Base-by-base conservation (phyloP, 805 yeast genomes). In the Candida dajiaensis region DNA sequence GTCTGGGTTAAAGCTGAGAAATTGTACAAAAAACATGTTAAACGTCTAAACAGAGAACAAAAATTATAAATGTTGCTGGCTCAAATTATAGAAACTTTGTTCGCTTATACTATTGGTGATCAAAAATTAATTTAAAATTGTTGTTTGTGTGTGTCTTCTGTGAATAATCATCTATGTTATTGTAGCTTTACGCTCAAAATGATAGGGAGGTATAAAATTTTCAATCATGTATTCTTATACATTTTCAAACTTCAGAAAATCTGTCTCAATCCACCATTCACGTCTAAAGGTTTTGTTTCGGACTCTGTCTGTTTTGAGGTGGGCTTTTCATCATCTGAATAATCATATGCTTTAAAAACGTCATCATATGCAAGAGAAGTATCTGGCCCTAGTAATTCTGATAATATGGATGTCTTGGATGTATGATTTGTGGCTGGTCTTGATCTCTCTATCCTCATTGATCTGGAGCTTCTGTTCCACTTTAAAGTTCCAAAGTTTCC, bases 1-100 rank as follows among this genome's bases (percentile, higher is more conserved):
- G 97, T 89, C 21, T 94, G 99, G 99, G 76, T 74, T 31, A 85
- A 82, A 65, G 98, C 98, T 50, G 85, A 84, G 74, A 73, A 76
- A 53, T 73, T 92, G 60, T 94, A 83, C 62, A 83, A 88, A 56
- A 82, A 84, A 63, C 95, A 90, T 67, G 95, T 88, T 56, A 77
- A 82, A 48, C 82, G 95, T 63, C 79, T 87, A 52, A 61, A 62
- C 47, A 73, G 76, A 63, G 58, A 67, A 40, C 69, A 77, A 41
- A 73, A 73, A 56, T 59, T 77, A 54, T 71, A 57, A 35, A 29
- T 29, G 12, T 43, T 35, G 23, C 18, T 21, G 25, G 20, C 13
- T 28, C 31, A 28, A 28, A 28, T 28, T 28, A 28, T 28, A 28
- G n/a, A 28, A 4, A 28, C n/a, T 4, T 28, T 13, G n/a, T 28